Evolutionary conservation across 148 eudicot species (phyloP), one percentile per base, ranked within the genome.

Genomic region (Vaccinium myrtillus): DNA sequence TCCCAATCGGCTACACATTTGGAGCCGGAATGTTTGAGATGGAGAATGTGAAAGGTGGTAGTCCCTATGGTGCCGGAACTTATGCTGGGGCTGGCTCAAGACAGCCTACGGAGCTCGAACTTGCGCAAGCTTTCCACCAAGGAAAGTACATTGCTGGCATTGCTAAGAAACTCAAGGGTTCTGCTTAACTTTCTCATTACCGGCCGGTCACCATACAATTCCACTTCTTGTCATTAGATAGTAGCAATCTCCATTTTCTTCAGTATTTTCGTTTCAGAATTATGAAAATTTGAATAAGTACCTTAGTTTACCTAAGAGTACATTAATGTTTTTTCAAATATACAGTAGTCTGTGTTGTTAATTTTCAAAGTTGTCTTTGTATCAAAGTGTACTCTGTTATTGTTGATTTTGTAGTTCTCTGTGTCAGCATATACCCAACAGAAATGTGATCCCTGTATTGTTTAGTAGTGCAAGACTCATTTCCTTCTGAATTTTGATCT

Each of bases 21-120:
- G 98, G 98, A 69, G 94, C 91, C 4, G 98, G 98, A 49, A 94
- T 94, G 98, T 94, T 89, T 58, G 98, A 92, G 89, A 93, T 93
- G 90, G 95, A 93, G 87, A 48, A 87, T 25, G 85, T 94, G 79
- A 94, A 88, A 86, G 96, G 98, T 53, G 96, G 98, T 16, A 85
- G 89, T 19, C 94, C 95, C 11, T 94, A 94, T 75, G 98, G 98
- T 54, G 93, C 98, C 0, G 98, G 98, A 75, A 93, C 96, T 1
- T 93, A 55, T 82, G 96, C 98, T 4, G 98, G 98, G 14, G 94
- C 90, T 70, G 98, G 98, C 32, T 86, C 96, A 14, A 76, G 79
- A 89, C 91, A 92, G 86, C 98, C 98, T 8, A 51, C 94, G 8
- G 94, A 92, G 67, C 90, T 90, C n/a, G 96, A 93, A 82, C 88